A percentile compares a stretch with the other conserved stretches of the same genome.
phyloP scores from a whole-genome alignment of 257 asterid genomes.

The Nicotiana knightiana region DNA sequence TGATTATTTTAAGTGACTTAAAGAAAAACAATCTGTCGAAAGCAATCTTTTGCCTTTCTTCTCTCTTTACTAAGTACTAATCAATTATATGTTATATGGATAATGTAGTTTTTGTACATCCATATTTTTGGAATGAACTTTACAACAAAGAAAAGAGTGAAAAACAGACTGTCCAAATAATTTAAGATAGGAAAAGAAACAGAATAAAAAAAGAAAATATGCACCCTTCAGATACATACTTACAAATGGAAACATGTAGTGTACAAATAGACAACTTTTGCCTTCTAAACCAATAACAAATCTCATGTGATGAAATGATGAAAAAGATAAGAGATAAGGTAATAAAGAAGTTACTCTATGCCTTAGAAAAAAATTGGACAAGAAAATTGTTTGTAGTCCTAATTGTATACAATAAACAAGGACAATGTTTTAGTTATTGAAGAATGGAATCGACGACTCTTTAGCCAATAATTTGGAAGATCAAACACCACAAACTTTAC shows the following conservation, averaged over 20 bases:
- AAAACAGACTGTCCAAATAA: neutral
- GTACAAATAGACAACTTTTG: conserved; percentile 33
- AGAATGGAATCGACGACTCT: too few relatives aligned
- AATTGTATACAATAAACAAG: conserved; percentile 32
- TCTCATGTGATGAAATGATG: conserved; percentile 28
- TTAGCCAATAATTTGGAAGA: too few relatives aligned
- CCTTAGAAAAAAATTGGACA: conserved; percentile 8
- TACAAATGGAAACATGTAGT: conserved; percentile 42
- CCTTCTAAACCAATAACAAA: conserved; percentile 46
- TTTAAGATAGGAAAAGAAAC: neutral
- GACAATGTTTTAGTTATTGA: neutral
- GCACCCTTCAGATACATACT: conserved; percentile 26
- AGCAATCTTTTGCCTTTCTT: conserved; percentile 23
- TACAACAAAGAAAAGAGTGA: too few relatives aligned
- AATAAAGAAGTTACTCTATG: conserved; percentile 45
- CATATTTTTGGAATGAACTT: too few relatives aligned
- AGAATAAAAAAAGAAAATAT: conserved; percentile 6
- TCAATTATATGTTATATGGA: too few relatives aligned
- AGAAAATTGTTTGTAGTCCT: conserved; percentile 21
- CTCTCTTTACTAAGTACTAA: neutral
- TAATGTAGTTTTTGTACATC: too few relatives aligned
- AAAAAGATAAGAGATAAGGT: conserved; percentile 29
- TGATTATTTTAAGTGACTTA: conserved; percentile 21
- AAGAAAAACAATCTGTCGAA: conserved; percentile 43
- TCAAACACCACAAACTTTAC: too few relatives aligned